A percentile compares a stretch with the other conserved stretches of the same genome.
Conservation (phyloP, 176 grass and related monocot genomes). For the Neostapfia colusana region DNA sequence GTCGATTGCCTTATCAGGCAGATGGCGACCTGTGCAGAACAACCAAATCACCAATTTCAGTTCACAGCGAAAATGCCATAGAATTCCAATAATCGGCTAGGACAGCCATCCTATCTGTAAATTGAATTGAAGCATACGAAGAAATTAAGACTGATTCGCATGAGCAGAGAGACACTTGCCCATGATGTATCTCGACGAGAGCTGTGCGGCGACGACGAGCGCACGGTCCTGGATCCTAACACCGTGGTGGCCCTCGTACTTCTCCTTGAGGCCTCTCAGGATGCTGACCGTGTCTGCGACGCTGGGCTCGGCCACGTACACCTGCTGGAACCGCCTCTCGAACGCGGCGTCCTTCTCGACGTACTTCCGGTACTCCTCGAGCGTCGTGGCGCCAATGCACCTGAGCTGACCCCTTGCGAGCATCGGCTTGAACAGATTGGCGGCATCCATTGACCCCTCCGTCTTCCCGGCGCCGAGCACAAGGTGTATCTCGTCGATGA, state of each 20-base stretch:
- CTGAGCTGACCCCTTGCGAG: conserved; percentile 6
- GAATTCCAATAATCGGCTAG: not conserved
- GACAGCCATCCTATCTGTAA: not conserved
- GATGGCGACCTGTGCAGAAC: not conserved
- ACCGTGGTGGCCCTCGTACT: conserved; percentile 13
- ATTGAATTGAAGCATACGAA: not conserved
- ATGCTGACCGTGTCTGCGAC: not conserved
- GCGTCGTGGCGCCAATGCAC: conserved; percentile 16
- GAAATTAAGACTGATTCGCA: not conserved
- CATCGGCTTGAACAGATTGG: conserved; percentile 26
- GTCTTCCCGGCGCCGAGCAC: conserved; percentile 44
- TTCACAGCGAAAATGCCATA: not conserved
- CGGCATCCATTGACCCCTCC: not conserved
- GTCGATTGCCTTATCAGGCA: not conserved
- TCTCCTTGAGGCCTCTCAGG: not conserved
- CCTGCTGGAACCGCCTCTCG: conserved; percentile 21
- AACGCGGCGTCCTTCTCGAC: conserved; percentile 25
- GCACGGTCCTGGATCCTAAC: conserved; percentile 3
- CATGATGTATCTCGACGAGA: conserved; percentile 11
- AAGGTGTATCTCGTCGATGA: conserved; percentile 73
- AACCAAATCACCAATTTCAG: not conserved
- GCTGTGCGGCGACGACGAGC: not conserved
- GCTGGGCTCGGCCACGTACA: conserved; percentile 11
- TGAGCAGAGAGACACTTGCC: not conserved
- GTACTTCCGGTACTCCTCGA: conserved; percentile 22